Base-by-base conservation (phyloP, 139 green algal species). In the Chlorella sp. region DNA sequence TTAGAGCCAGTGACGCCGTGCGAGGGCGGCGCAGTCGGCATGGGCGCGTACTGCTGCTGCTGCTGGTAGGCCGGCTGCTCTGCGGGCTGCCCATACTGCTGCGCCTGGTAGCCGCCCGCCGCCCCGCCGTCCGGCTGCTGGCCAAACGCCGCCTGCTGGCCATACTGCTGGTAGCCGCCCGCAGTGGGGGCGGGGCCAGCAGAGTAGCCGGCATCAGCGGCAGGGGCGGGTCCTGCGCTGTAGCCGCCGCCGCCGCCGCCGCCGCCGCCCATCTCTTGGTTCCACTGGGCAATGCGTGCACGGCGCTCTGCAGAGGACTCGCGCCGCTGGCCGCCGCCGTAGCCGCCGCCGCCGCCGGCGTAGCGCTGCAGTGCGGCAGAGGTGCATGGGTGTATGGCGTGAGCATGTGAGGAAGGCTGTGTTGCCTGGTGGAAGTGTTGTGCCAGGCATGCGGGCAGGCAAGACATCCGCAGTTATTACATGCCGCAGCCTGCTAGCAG, bases 281-380 rank as follows among this genome's bases (percentile, higher is more conserved):
- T 96, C 94, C 94, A 98, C 3, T 90, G 67, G 11, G 92, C 92
- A 60, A 98, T 97, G 28, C 83, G 91, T 0, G 92, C 93, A 1
- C 95, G 86, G 11, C 95, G 92, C 87, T 98, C 95, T 28, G 91
- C 93, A 30, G 84, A 92, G 38, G 2, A 70, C 39, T 82, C 82
- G 38, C 83, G 64, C 25, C 63, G 28, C 56, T 75, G 39, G 44
- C 73, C 51, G 67, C 80, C 84, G 76, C 63, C 83, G 26, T 75
- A 56, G 38, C 80, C 80, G 25, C 80, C 80, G 26, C 73, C 30
- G 21, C 74, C 81, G 41, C 67, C 70, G 12, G 67, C 80, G 21
- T 87, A 84, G 26, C 87, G 64, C 75, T 51, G 44, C n/a, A n/a
- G n/a, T n/a, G n/a, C n/a, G n/a, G n/a, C n/a, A n/a, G n/a, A n/a